These are phyloP conservation scores for Tolypocladium amazonense DNA, from an alignment of 2,329 filamentous ascomycete species.

Conservation along the genomic window DNA sequence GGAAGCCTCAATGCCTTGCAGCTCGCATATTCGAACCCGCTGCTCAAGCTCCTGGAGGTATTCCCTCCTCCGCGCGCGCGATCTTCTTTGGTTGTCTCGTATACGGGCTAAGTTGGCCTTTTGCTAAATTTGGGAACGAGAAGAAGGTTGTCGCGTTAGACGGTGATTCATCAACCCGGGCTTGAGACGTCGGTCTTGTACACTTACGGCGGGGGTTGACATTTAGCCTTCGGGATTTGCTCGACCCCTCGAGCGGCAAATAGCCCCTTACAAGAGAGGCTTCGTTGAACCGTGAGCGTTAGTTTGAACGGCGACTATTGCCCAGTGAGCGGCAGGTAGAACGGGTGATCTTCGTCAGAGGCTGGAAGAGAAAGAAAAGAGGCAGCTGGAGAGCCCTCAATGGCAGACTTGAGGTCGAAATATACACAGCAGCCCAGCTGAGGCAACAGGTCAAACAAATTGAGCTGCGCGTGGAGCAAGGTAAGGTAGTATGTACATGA, in stretches of 20 bases:
- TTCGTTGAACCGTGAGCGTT: background rate
- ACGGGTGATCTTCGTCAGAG: background rate
- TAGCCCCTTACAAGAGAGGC: background rate
- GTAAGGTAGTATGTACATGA: background rate
- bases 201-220: constrained; percentile 12
- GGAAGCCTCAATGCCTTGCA: constrained; percentile 55
- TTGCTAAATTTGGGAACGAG: constrained; percentile 14
- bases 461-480: background rate
- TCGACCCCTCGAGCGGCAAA: background rate
- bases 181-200: background rate
- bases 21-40: constrained; percentile 49
- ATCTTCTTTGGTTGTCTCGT: constrained; percentile 67
- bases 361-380: background rate
- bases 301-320: background rate
- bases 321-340: background rate
- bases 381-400: background rate
- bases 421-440: background rate
- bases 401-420: background rate
- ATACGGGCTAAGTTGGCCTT: constrained; percentile 43
- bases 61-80: constrained; percentile 63
- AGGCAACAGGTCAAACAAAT: background rate
- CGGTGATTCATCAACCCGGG: background rate
- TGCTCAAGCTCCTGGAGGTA: constrained; percentile 61
- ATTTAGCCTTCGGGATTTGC: constrained; percentile 6
- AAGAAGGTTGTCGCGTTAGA: background rate